Base-by-base conservation (phyloP, 2,329 filamentous ascomycete species). In the Aspergillus novofumigatus region DNA sequence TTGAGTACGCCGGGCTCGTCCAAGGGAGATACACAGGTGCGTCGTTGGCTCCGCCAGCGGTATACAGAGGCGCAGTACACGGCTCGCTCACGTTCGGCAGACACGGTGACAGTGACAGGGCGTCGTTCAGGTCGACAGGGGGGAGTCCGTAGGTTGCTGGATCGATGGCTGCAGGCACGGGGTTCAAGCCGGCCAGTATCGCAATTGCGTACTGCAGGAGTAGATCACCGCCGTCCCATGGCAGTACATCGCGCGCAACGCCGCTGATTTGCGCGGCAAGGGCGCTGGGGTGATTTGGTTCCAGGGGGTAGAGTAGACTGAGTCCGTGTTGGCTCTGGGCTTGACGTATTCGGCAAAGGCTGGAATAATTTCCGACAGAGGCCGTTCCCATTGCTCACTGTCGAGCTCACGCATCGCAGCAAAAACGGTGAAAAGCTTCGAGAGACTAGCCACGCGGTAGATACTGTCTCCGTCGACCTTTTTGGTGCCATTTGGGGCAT, bases 1-100 rank as follows among this genome's bases (percentile, higher is more conserved):
- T 82, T 28, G 80, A 79, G 64, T 84, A 84, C 2, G 74, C 69
- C 0, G 81, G 79, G 2, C 70, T 76, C 0, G 74, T 72, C 60
- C 77, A 80, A 0, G 80, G 75, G 0, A 68, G 63, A 52, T 78
- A 81, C 1, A 75, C 67, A 0, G 80, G 79, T 5, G 71, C 67
- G 4, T 67, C 66, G 50, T 63, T 62, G 21, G 61, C 64, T 17
- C 71, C 68, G n/a, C 67, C 67, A 8, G 65, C 52, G 35, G 68
- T 63, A 35, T 69, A 70, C 32, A 73, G 61, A 10, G 69, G 66
- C 62, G 52, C 52, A 9, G 63, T 49, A 51, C 69, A 72, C 17
- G 52, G 48, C 10, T 17, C 50, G 26, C 7, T 23, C 8, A 11
- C 44, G 11, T 47, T 23, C 14, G 49, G 49, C 6, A 52, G 17